phyloP scores from a whole-genome alignment of 371 early-diverging fungal species.

The Cokeromyces recurvatus region DNA sequence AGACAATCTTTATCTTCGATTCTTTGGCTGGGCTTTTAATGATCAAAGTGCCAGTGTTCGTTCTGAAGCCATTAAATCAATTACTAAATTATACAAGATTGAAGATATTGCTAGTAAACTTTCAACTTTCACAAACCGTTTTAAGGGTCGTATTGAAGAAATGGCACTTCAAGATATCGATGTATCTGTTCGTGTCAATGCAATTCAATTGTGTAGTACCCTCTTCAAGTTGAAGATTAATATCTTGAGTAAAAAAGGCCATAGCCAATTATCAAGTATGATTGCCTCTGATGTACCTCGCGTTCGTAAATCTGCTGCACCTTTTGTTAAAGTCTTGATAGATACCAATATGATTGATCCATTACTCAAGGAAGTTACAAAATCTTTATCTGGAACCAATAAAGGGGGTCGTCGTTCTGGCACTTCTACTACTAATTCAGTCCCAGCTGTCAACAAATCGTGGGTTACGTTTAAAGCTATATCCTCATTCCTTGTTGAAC shows the following conservation, averaged over 20 bases:
- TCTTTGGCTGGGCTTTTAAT: slow-evolving; percentile 83
- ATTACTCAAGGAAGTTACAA: slow-evolving; percentile 37
- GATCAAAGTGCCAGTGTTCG: slow-evolving; percentile 71
- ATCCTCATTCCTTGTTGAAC: slow-evolving; percentile 52
- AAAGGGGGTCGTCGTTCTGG: slow-evolving; percentile 9
- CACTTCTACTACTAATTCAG: not conserved
- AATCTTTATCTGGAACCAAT: slow-evolving; percentile 10
- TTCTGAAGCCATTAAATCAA: slow-evolving; percentile 54
- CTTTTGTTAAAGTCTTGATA: slow-evolving; percentile 46
- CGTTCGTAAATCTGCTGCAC: slow-evolving; percentile 46
- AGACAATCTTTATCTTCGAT: slow-evolving; percentile 70
- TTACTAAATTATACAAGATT: slow-evolving; percentile 49
- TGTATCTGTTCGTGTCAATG: slow-evolving; percentile 55
- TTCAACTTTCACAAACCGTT: slow-evolving; percentile 67
- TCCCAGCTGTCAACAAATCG: slow-evolving; percentile 28
- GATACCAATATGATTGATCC: slow-evolving; percentile 41
- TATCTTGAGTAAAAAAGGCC: slow-evolving; percentile 36
- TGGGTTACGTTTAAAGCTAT: slow-evolving; percentile 63
- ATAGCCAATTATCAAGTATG: slow-evolving; percentile 25
- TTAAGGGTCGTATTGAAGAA: slow-evolving; percentile 71
- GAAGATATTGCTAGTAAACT: slow-evolving; percentile 52
- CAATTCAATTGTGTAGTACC: slow-evolving; percentile 51
- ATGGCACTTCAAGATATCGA: slow-evolving; percentile 82
- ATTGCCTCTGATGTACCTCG: slow-evolving; percentile 33
- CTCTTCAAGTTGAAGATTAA: slow-evolving; percentile 37